Evolutionary conservation across 306 rosid species (phyloP), one percentile per base, ranked within the genome.

Genomic region (Cucurbita ficifolia): DNA sequence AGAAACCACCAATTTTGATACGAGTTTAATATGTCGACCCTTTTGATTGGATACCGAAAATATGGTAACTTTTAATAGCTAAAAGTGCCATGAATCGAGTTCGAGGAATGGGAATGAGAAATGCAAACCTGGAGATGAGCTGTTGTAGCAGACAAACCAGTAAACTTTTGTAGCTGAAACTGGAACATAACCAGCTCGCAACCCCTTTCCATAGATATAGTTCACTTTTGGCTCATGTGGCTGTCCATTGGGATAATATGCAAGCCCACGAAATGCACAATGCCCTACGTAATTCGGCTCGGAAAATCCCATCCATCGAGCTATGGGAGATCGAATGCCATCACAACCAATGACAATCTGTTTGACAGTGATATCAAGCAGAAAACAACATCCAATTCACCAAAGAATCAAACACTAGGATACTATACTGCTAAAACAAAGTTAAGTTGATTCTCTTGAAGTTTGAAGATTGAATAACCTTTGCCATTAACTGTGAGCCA

Each of bases 301-400:
- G 1, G 90, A 13, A 74, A 93, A 90, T 14, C 96, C 98, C 97
- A 93, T 88, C 96, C 94, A 88, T 38, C 79, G 91, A 13, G 97
- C 97, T 62, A 89, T 84, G 40, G 92, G 87, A 55, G 98, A 93
- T 65, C 97, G 80, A 65, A 88, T 80, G 70, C 98, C 98, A 40
- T 93, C 96, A 6, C 98, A 90, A 13, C 98, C 98, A 43, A 93
- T 86, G 18, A 93, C 93, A 59, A 90, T 86, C 98, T 93, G 81
- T 78, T 75, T 17, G 56, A 45, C 42, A 46, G 10, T 11, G 73
- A 67, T 14, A 42, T 1, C 42, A 65, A 22, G 19, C 35, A 65
- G 38, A 65, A 65, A 65, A 43, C 11, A 68, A 13, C 39, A 46
- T 19, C 53, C 10, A 18, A 46, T 54, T 33, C 49, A 43, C 39